Percentiles rank a stretch among this genome's conserved stretches.
Evolutionary conservation across 164 flowering plant species (phyloP).

Genomic region (Berberis thunbergii): DNA sequence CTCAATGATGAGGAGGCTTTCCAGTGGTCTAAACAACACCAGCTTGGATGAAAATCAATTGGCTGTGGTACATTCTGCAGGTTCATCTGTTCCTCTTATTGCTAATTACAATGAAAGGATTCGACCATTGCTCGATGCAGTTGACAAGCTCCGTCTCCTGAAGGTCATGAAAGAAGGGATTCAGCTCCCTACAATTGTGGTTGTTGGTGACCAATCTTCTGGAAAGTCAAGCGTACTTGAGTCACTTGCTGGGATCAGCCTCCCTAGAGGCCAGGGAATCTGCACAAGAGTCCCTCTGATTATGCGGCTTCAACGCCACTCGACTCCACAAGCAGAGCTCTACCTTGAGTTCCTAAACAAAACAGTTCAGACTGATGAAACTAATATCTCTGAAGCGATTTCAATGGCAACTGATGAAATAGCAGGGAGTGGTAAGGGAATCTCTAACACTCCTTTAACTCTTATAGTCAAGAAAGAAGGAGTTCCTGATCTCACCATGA

Average conservation of each 20-base stretch:
- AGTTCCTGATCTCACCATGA: slow-evolving; percentile 9
- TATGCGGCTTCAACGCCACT: slow-evolving; percentile 5
- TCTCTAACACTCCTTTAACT: slow-evolving; percentile 2
- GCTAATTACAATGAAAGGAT: slow-evolving; percentile 3
- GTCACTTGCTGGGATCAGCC: slow-evolving; percentile 3
- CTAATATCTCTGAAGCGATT: neutral
- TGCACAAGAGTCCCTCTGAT: slow-evolving; percentile 10
- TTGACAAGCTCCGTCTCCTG: slow-evolving; percentile 1
- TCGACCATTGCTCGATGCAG: slow-evolving; percentile 3
- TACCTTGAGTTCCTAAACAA: slow-evolving; percentile 2
- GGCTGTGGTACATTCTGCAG: too few species aligned
- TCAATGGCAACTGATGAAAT: slow-evolving; percentile 6
- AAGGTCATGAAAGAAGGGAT: slow-evolving; percentile 6
- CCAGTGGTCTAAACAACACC: too few species aligned
- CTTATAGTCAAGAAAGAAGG: slow-evolving; percentile 7
- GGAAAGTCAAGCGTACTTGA: slow-evolving; percentile 10
- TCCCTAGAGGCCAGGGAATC: slow-evolving; percentile 9
- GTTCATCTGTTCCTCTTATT: neutral
- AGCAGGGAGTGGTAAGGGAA: slow-evolving; percentile 4
- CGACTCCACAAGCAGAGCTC: neutral
- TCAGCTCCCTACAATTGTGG: slow-evolving; percentile 9
- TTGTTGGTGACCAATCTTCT: slow-evolving; percentile 9
- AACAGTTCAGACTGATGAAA: neutral
- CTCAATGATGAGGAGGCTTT: too few species aligned
- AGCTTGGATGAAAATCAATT: too few species aligned